Evolutionary conservation across 78 protist genomes (phyloP), one percentile per base, ranked within the genome.

Genomic region (Bigelowiella natans): DNA sequence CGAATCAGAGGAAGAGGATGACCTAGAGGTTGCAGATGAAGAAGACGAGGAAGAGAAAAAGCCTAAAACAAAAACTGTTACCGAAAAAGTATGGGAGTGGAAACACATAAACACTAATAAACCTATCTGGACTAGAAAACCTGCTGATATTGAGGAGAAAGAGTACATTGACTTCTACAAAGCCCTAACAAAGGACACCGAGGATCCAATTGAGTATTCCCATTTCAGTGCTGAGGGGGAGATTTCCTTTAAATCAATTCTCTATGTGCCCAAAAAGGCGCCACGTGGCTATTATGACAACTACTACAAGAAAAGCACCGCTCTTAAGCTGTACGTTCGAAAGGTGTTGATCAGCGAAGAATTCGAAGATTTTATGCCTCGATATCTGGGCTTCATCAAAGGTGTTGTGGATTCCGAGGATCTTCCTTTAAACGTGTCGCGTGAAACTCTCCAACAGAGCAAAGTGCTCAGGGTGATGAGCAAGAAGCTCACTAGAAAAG

Each of bases 321-420:
- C 93, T 90, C 39, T 98, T 90, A 96, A 96, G 90, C 94, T 98
- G 51, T 98, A 94, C 95, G 99, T 98, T n/a, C 95, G 97, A 89
- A 51, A 51, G 73, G 73, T 98, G 39, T 96, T 97, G 73, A 90
- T 90, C 91, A 82, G 89, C 39, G 99, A 97, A 85, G 98, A 96
- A 82, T 82, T 97, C 86, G 89, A 92, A 37, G 99, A 98, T 30
- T 82, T 98, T 1, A 90, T 98, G 89, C 99, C 99, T 51, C 86
- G 92, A 34, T 99, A 97, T 96, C 95, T 98, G 18, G 1, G 84
- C 34, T 99, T 99, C 94, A 39, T 99, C n/a, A 31, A 90, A 37
- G 99, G 99, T 38, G 93, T 99, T 31, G 97, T 99, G 34, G 99
- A 98, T 89, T 92, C 98, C 7, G 99, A 99, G 73, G 99, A 97